Base-by-base conservation (phyloP, 1,139 yeast species). In the Hansenula sp. region DNA sequence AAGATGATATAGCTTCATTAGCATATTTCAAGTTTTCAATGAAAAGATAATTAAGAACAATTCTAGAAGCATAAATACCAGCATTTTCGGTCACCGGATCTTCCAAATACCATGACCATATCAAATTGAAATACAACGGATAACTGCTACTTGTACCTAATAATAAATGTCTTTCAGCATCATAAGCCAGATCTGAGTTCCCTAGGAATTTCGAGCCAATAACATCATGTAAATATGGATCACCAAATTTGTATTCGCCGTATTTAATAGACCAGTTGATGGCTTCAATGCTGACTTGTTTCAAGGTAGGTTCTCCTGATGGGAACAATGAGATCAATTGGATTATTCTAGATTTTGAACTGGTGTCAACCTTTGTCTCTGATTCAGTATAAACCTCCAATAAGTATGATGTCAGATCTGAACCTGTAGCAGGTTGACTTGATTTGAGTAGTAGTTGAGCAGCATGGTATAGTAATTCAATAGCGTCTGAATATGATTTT, bases 401-500 rank as follows among this genome's bases (percentile, higher is more conserved):
- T 60, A 90, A 63, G 60, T 87, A 89, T 33, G 74, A 63, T n/a
- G 84, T 74, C 55, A 93, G 69, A 61, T 93, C 98, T 29, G 87
- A 75, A 5, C 91, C 88, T 29, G 91, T 84, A 25, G 93, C 94
- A 47, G 75, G 83, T 63, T 88, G 91, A 45, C 77, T 71, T 46
- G 85, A 85, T 47, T 77, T 75, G 32, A 86, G 70, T 46, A 91
- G 73, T 29, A 84, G 78, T 47, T 78, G 69, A 0, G 94, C 76
- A 36, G 93, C 90, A 54, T 81, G 81, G 55, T 77, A 78, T 35
- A 91, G 71, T 46, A 90, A 68, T 44, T 86, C 90, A 43, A 80
- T 72, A 11, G 97, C 96, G 36, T 84, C 84, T 5, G 66, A 63
- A 60, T 76, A 87, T 50, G 84, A 80, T 50, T 79, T 78, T 30